Percentiles rank a stretch among this genome's conserved stretches.
Evolutionary conservation across 78 protist species (phyloP).

Genomic region (Isochrysis galbana): DNA sequence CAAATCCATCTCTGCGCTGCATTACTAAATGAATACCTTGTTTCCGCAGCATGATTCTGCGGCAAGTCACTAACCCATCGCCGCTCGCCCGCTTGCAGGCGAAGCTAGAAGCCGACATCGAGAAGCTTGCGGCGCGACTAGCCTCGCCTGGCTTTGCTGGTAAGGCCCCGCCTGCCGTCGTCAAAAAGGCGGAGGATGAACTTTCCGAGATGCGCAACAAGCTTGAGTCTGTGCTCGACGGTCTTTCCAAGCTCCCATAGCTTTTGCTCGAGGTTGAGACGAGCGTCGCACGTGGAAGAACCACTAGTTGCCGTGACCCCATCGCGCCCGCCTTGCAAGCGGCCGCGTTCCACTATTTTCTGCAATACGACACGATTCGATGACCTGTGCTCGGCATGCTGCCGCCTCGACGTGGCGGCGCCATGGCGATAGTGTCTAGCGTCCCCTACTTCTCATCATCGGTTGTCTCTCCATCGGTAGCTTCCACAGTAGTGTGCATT

Average conservation of each 20-base stretch:
- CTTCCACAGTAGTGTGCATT: no score
- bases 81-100: background rate
- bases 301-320: no score
- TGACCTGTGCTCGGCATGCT: no score
- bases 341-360: no score
- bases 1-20: background rate
- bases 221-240: background rate
- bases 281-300: no score
- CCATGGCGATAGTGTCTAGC: no score
- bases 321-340: no score
- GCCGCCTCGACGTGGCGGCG: no score
- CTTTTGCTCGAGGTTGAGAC: no score
- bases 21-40: background rate
- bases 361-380: no score
- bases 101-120: background rate
- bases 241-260: background rate
- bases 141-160: background rate
- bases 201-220: background rate
- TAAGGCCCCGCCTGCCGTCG: conserved; percentile 1
- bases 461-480: no score
- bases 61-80: background rate
- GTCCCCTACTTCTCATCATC: no score
- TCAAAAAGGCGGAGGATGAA: background rate
- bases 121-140: background rate
- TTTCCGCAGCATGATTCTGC: background rate